These are phyloP conservation scores for Alternaria longipes DNA, from an alignment of 2,329 filamentous ascomycete genomes.

Conservation along the genomic window DNA sequence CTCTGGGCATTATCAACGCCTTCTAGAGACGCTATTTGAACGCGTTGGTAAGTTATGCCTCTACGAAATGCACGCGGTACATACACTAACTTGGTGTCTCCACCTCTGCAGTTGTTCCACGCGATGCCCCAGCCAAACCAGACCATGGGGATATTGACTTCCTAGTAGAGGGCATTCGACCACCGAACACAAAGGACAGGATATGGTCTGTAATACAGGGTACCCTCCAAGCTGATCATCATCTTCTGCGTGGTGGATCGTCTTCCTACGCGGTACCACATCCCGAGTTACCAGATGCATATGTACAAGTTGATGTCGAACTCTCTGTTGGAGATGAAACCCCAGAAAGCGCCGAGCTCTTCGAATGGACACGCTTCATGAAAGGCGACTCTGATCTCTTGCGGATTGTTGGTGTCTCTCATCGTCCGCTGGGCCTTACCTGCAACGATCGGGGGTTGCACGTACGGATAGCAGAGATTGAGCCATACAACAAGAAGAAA, in stretches of 20 bases:
- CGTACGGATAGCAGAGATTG: slow-evolving; percentile 74
- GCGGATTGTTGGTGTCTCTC: slow-evolving; percentile 70
- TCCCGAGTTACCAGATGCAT: slow-evolving; percentile 38
- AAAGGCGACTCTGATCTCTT: slow-evolving; percentile 77
- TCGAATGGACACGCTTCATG: slow-evolving; percentile 73
- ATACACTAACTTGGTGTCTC: not conserved
- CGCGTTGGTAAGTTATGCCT: slow-evolving; percentile 50
- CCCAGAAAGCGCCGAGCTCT: slow-evolving; percentile 34
- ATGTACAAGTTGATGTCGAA: slow-evolving; percentile 75
- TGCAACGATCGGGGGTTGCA: slow-evolving; percentile 70
- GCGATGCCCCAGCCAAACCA: slow-evolving; percentile 73
- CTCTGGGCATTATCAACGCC: slow-evolving; percentile 56
- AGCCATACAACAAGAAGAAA: slow-evolving; percentile 64
- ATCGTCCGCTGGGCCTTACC: slow-evolving; percentile 72
- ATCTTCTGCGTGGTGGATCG: slow-evolving; percentile 33
- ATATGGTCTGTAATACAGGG: slow-evolving; percentile 47
- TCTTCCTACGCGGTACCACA: slow-evolving; percentile 62
- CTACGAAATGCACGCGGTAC: not conserved
- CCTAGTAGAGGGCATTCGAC: slow-evolving; percentile 57
- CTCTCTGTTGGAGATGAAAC: slow-evolving; percentile 55
- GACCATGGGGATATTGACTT: slow-evolving; percentile 80
- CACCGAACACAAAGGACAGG: slow-evolving; percentile 16
- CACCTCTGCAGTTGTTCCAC: slow-evolving; percentile 58
- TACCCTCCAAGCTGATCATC: slow-evolving; percentile 57
- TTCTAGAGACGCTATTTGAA: slow-evolving; percentile 63